Evolutionary conservation across 306 rosid species (phyloP), one percentile per base, ranked within the genome.

Genomic region (Castanopsis chinensis): DNA sequence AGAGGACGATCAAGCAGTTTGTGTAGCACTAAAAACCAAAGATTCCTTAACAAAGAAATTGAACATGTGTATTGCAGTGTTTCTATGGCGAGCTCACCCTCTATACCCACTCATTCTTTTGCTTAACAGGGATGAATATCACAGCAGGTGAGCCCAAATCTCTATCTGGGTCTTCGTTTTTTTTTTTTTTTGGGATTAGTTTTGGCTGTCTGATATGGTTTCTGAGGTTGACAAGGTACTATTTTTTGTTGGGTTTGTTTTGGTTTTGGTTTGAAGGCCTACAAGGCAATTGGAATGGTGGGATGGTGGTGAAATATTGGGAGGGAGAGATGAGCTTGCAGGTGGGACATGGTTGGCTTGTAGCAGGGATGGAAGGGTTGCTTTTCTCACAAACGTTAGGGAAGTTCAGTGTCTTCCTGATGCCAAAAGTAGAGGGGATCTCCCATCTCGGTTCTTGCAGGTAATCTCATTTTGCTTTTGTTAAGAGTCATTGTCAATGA

Each of bases 261-360:
- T 37, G 45, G 51, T 30, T 81, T 27, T 5, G 12, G 6, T 54
- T 72, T 85, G 57, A 59, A 85, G 95, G 81, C 86, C 91, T 8
- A 90, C 97, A 0, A 75, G 83, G 45, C 72, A 90, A 4, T 65
- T 92, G 86, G 82, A 77, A 6, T 92, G 97, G 97, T 92, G 97
- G 99, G 76, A 43, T 13, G 93, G 85, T 3, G 84, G 75, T 69
- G 74, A 69, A 3, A 77, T 90, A 1, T 79, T 91, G 86, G 98
- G 94, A 4, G 99, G 97, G n/a, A 86, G 80, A 77, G 96, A 94
- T 59, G 84, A 4, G 6, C 14, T 83, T 5, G 92, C 87, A 20
- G 94, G 94, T 5, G 99, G 98, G 59, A 95, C 99, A 1, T 92
- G 99, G 98, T 56, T 91, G 82, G 92, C 88, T 79, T 88, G 84